A percentile compares a stretch with the other conserved stretches of the same genome.
phyloP scores from a whole-genome alignment of 2,329 filamentous ascomycete species.

The Parafenestella ontariensis region DNA sequence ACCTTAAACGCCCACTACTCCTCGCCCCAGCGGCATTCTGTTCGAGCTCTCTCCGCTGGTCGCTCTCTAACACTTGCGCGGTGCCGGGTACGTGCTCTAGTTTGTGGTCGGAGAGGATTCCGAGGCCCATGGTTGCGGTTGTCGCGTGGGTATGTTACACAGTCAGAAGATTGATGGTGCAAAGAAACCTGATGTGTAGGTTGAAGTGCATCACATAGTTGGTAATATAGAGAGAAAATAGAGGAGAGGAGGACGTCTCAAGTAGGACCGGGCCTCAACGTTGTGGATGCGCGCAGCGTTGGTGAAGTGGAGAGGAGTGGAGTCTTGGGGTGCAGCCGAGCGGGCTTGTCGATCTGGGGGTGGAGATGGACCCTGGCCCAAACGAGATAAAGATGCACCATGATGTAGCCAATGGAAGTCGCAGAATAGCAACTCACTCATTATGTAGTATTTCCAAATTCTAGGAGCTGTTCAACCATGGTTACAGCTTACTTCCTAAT shows the following conservation, averaged over 20 bases:
- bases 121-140: constrained; percentile 66
- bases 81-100: constrained; percentile 72
- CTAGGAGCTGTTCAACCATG: background rate
- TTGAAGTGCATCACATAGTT: background rate
- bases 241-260: background rate
- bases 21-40: constrained; percentile 20
- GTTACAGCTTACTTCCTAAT: background rate
- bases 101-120: constrained; percentile 72
- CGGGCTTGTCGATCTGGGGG: background rate
- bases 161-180: background rate
- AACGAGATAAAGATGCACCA: background rate
- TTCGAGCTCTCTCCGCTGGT: constrained; percentile 36
- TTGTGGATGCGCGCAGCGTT: background rate
- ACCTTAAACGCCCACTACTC: constrained; percentile 66
- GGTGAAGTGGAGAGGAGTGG: background rate
- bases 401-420: too few species aligned
- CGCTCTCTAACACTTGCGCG: constrained; percentile 48
- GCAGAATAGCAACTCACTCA: too few species aligned
- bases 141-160: background rate
- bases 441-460: too few species aligned
- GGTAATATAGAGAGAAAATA: background rate
- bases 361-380: background rate
- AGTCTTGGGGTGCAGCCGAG: background rate
- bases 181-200: background rate
- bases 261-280: background rate